phyloP scores from a whole-genome alignment of 306 rosid species.

The Lupinus albus region DNA sequence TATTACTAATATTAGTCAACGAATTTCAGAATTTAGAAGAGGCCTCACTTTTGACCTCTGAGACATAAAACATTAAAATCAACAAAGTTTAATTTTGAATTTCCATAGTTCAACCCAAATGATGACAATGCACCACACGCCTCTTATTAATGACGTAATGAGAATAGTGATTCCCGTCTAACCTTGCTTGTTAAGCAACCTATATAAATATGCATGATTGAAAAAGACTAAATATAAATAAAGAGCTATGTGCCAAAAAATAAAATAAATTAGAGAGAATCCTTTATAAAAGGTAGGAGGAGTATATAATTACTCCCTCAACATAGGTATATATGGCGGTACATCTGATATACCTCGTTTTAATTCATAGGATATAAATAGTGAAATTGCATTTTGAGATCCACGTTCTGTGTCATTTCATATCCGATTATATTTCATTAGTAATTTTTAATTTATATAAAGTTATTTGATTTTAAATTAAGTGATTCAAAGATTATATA shows the following conservation, averaged over 20 bases:
- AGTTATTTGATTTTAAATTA: too few species aligned
- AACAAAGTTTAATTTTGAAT: not conserved
- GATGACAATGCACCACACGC: slow-evolving; percentile 7
- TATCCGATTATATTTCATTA: too few species aligned
- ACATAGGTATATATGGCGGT: too few species aligned
- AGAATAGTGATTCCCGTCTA: not conserved
- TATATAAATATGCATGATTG: not conserved
- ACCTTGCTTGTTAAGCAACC: not conserved
- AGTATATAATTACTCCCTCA: too few species aligned
- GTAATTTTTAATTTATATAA: too few species aligned
- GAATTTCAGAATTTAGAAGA: not conserved
- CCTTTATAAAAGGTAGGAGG: not conserved
- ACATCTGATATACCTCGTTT: too few species aligned
- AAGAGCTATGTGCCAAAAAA: too few species aligned
- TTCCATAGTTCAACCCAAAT: not conserved
- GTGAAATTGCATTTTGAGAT: too few species aligned
- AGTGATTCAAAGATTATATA: too few species aligned
- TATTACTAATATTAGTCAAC: not conserved
- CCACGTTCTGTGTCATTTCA: too few species aligned
- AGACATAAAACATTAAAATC: not conserved
- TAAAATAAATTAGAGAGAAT: not conserved
- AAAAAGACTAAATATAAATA: too few species aligned
- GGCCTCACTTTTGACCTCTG: not conserved
- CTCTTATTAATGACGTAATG: not conserved
- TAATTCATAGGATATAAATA: too few species aligned